Evolutionary conservation across 1,284 basidiomycete genomes (phyloP).

Genomic region (Ganoderma meredithae): DNA sequence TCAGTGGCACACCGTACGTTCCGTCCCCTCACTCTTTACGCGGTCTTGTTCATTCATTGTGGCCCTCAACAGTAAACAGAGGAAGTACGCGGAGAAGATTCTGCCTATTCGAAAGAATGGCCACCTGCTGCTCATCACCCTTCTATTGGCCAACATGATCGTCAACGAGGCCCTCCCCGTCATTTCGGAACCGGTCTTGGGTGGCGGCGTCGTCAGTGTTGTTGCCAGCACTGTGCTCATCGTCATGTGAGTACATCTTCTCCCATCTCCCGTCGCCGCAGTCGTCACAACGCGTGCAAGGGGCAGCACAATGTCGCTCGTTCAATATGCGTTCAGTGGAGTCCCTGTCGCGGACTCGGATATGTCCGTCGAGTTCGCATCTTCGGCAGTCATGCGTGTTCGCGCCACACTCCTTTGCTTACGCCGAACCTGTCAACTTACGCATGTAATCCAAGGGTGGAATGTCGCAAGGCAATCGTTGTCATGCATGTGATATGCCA

Average conservation of each 20-base stretch:
- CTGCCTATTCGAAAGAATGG: constrained; percentile 87
- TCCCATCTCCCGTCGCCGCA: not conserved
- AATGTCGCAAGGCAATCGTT: not conserved
- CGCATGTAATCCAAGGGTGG: not conserved
- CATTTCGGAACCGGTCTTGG: constrained; percentile 87
- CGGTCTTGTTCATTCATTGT: not conserved
- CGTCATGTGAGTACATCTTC: constrained; percentile 68
- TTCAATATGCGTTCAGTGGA: not conserved
- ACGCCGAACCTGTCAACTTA: not conserved
- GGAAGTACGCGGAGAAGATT: constrained; percentile 83
- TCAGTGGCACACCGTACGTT: constrained; percentile 82
- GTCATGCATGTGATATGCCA: not conserved
- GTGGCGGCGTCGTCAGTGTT: constrained; percentile 82
- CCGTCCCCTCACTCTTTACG: not conserved
- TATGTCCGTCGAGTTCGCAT: not conserved
- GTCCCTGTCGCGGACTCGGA: not conserved
- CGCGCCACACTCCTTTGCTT: not conserved
- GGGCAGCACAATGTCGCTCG: not conserved
- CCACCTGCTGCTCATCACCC: constrained; percentile 82
- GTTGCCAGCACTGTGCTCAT: constrained; percentile 85
- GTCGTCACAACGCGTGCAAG: not conserved
- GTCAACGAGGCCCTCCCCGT: constrained; percentile 91
- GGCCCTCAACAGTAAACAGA: constrained; percentile 63
- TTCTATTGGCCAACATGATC: constrained; percentile 88
- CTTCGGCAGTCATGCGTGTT: not conserved